Base-by-base conservation (phyloP, 2,329 filamentous ascomycete genomes). In the Hypoxylon sp. region DNA sequence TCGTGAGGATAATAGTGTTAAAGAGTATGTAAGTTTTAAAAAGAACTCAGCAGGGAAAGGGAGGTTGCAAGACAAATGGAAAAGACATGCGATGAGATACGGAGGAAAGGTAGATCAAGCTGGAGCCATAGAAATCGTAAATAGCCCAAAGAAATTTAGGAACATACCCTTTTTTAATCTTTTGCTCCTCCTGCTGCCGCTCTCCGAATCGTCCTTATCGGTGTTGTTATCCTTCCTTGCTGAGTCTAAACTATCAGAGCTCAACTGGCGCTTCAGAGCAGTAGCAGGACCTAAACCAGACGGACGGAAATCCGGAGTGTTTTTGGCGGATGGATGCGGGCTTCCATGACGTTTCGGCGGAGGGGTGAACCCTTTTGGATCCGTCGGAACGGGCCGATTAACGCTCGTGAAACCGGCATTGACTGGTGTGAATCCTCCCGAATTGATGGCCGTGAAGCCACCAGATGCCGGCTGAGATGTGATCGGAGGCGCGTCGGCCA, bases 101-200 rank as follows among this genome's bases (percentile, higher is more conserved):
- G 20, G 42, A 25, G n/a, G 1, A 6, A 22, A 22, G 30, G 6
- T 25, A 55, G 14, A 33, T 11, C 6, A 25, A 27, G 33, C 11
- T 13, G 11, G 7, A 59, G 27, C 13, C 40, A 33, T 6, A 6
- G 20, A 33, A 54, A 7, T 25, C 5, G 17, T 30, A 30, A 5
- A 31, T 40, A 48, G 31, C 10, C 13, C 8, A 20, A 22, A 31
- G 40, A 5, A 17, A 63, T 31, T 7, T 33, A 14, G 46, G 61
- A 49, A 80, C 86, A 77, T 85, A 92, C 90, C 91, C 85, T 97
- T 97, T 81, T 96, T 97, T 11, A 97, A 85, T 48, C 96, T 90
- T 83, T 99, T 99, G 81, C 95, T 98, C 64, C 95, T 90, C 69
- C 96, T 89, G 71, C 92, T 93, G 69, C 88, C 88, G 72, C 83